A percentile compares a stretch with the other conserved stretches of the same genome.
phyloP scores from a whole-genome alignment of 2,329 filamentous ascomycete genomes.

The Aureobasidium sp. region DNA sequence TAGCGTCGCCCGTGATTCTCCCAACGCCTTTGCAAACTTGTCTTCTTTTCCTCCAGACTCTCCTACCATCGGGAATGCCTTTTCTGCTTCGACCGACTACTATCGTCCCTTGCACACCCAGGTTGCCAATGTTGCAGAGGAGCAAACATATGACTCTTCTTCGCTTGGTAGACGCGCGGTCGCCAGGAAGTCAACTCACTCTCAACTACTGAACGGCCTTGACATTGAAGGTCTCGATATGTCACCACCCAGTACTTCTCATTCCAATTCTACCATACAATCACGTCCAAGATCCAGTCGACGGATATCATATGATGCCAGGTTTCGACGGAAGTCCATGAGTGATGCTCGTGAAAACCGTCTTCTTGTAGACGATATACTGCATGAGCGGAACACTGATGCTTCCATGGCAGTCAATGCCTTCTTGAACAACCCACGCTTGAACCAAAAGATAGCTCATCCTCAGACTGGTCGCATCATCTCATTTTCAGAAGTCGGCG shows the following conservation, averaged over 20 bases:
- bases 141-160: constrained; percentile 18
- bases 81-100: constrained; percentile 11
- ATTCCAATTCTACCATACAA: background rate
- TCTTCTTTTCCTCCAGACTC: constrained; percentile 20
- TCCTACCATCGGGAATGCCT: constrained; percentile 17
- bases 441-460: constrained; percentile 90
- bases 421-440: constrained; percentile 82
- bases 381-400: constrained; percentile 74
- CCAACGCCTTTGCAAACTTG: constrained; percentile 15
- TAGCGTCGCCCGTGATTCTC: constrained; percentile 14
- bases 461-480: constrained; percentile 89
- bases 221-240: constrained; percentile 24
- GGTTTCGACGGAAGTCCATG: constrained; percentile 35
- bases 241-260: constrained; percentile 17
- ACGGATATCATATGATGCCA: constrained; percentile 22
- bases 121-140: constrained; percentile 9
- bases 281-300: constrained; percentile 10
- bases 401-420: constrained; percentile 89
- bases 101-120: constrained; percentile 15
- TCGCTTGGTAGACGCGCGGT: constrained; percentile 18
- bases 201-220: constrained; percentile 13
- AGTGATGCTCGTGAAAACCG: constrained; percentile 39
- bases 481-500: constrained; percentile 96
- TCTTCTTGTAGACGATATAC: constrained; percentile 41
- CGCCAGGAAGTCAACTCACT: constrained; percentile 13